Conservation (phyloP, 2,329 filamentous ascomycete species). For the Cordyceps pruinosa region DNA sequence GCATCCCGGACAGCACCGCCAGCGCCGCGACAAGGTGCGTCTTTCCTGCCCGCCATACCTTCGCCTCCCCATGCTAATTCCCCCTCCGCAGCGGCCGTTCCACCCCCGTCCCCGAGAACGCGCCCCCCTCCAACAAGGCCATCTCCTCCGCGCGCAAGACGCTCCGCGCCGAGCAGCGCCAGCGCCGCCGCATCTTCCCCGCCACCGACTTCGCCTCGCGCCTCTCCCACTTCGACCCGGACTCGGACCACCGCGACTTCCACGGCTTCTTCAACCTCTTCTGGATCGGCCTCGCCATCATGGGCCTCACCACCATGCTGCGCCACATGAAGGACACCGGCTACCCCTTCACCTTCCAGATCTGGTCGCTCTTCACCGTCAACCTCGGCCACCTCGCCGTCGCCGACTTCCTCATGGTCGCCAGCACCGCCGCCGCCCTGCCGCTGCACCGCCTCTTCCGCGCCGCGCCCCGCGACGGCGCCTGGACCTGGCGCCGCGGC, state of each 20-base stretch:
- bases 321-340: slow-evolving; percentile 93
- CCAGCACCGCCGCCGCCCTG: slow-evolving; percentile 62
- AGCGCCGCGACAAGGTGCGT: slow-evolving; percentile 41
- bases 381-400: slow-evolving; percentile 83
- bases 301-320: slow-evolving; percentile 91
- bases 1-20: slow-evolving; percentile 28
- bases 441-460: slow-evolving; percentile 66
- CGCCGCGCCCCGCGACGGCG: slow-evolving; percentile 38
- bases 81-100: slow-evolving; percentile 55
- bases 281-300: slow-evolving; percentile 94
- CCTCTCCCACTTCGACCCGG: slow-evolving; percentile 91
- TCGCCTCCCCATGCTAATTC: not conserved
- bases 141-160: slow-evolving; percentile 81
- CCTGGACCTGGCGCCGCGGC: slow-evolving; percentile 64
- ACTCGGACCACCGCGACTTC: slow-evolving; percentile 89
- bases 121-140: slow-evolving; percentile 83
- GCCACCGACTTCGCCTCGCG: slow-evolving; percentile 86
- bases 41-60: no score
- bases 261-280: slow-evolving; percentile 97
- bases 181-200: slow-evolving; percentile 70
- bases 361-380: slow-evolving; percentile 81
- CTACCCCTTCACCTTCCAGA: slow-evolving; percentile 73
- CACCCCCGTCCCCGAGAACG: slow-evolving; percentile 79
- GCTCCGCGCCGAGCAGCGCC: slow-evolving; percentile 68
- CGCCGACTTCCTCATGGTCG: slow-evolving; percentile 80